Base-by-base conservation (phyloP, 2,329 filamentous ascomycete species). In the Ophiocordyceps camponoti-leonardi region DNA sequence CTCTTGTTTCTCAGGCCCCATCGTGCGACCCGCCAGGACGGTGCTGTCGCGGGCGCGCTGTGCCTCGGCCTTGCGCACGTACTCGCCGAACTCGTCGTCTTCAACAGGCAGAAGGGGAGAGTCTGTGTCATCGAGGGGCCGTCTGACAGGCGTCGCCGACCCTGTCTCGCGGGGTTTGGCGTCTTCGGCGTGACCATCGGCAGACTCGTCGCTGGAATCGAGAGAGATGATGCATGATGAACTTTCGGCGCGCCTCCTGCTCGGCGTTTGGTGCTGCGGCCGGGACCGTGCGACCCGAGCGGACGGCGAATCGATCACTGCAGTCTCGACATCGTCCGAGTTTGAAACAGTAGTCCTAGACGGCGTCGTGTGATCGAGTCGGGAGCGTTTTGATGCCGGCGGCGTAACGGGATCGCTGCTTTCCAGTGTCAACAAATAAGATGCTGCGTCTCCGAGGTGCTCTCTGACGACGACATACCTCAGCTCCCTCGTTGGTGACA, bases 21-120 rank as follows among this genome's bases (percentile, higher is more conserved):
- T 47, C 2, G 45, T 45, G 6, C 40, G 49, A 11, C 48, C 45
- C 6, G 49, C 44, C 3, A 54, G 46, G 13, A 55, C 43, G 22
- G 58, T 57, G 26, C 52, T 47, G 28, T 56, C 50, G 41, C 51
- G 54, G 16, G 50, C 62, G 54, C 43, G 61, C 35, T 56, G 58
- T 42, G 57, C 52, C 41, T 58, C 55, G 3, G 70, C 71, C 41
- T 58, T 61, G 49, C 59, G 59, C 26, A 73, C 58, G 50, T 71
- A 75, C 44, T 65, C 62, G 35, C 59, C 62, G 18, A 69, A 67
- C 10, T 68, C 65, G 41, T 71, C 64, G 18, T 68, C 60, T 6
- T 57, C 43, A 10, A 13, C 23, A 4, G 28, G 26, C 8, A 26
- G 26, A 7, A 28, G 42, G 23, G 42, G 6, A 3, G 41, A 16